These are phyloP conservation scores for Carnegiea gigantea DNA, from an alignment of 179 eudicot genomes.

Conservation along the genomic window DNA sequence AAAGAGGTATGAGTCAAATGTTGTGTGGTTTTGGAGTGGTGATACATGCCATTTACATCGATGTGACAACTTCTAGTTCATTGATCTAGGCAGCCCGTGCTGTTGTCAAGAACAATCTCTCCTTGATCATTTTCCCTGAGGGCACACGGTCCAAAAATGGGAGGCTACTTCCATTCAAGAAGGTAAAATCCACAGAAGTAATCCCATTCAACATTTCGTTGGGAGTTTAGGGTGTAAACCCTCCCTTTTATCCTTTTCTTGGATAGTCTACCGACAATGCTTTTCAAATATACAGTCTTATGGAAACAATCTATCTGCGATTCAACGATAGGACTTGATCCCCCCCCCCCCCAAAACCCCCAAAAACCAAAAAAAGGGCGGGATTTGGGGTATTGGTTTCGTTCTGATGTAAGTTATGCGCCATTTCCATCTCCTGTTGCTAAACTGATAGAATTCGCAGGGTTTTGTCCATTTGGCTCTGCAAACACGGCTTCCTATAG, in stretches of 20 bases:
- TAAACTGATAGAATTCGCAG: slow-evolving; percentile 11
- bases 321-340: too few relatives aligned
- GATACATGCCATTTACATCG: neutral
- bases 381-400: neutral
- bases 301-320: too few relatives aligned
- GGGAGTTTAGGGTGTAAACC: too few relatives aligned
- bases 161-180: slow-evolving; percentile 37
- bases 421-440: neutral
- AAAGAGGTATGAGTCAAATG: slow-evolving; percentile 30
- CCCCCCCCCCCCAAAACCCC: too few relatives aligned
- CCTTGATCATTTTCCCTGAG: slow-evolving; percentile 48
- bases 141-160: slow-evolving; percentile 44
- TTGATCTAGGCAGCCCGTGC: slow-evolving; percentile 34
- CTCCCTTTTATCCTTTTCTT: too few relatives aligned
- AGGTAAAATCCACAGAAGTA: slow-evolving; percentile 21
- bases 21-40: neutral
- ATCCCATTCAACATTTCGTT: neutral
- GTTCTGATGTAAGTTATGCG: neutral
- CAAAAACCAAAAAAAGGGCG: neutral
- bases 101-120: slow-evolving; percentile 35
- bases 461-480: slow-evolving; percentile 44
- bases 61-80: neutral
- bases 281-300: too few relatives aligned
- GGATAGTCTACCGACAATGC: too few relatives aligned
- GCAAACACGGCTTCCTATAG: slow-evolving; percentile 38